These are phyloP conservation scores for Stephania cephalantha DNA, from an alignment of 164 flowering plant genomes.

Conservation along the genomic window DNA sequence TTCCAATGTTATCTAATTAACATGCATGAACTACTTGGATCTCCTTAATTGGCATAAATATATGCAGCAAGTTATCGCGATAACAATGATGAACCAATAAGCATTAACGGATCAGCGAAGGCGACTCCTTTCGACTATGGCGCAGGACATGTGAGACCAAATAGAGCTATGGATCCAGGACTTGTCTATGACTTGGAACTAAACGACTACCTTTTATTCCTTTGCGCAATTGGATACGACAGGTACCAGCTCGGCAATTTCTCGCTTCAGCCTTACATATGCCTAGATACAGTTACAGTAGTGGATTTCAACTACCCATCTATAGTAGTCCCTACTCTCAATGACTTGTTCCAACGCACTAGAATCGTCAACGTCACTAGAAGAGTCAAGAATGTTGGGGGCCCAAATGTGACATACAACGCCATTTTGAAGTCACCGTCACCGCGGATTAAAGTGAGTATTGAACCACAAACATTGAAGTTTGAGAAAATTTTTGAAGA, in stretches of 20 bases:
- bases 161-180: conserved; percentile 51
- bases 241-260: conserved; percentile 10
- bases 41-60: no score
- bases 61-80: conserved; percentile 39
- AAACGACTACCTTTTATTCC: conserved; percentile 41
- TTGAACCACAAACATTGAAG: conserved; percentile 33
- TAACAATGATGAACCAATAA: conserved; percentile 28
- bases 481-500: conserved; percentile 39
- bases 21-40: no score
- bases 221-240: conserved; percentile 34
- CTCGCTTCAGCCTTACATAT: no score
- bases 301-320: conserved; percentile 34
- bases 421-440: conserved; percentile 15
- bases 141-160: conserved; percentile 44
- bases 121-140: conserved; percentile 49
- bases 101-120: conserved; percentile 8
- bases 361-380: conserved; percentile 18
- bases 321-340: conserved; percentile 34
- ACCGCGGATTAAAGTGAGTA: conserved; percentile 24
- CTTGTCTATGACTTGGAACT: conserved; percentile 46
- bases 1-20: no score
- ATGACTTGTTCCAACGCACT: no score
- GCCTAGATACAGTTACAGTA: no score
- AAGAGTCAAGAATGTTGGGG: conserved; percentile 23
- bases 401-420: conserved; percentile 22